Base-by-base conservation (phyloP, 139 green algal species). In the Chlorella sp. region DNA sequence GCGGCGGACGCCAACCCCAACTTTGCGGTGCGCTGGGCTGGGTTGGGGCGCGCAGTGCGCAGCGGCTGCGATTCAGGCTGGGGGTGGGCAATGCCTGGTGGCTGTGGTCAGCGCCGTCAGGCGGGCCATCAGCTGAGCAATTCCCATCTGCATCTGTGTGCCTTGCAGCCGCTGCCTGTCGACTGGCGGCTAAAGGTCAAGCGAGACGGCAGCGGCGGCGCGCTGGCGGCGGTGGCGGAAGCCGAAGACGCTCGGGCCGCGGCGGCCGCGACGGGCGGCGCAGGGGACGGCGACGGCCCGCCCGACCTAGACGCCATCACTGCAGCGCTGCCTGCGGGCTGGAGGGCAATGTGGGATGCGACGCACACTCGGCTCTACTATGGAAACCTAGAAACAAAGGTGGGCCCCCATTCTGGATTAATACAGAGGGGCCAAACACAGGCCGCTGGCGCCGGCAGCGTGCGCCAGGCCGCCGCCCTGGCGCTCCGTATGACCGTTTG, bases 261-360 rank as follows among this genome's bases (percentile, higher is more conserved):
- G 31, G 33, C 66, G 27, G 60, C 36, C 6, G 64, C 21, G 3
- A 50, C 60, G 35, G 67, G 29, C 19, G 56, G 51, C n/a, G 67
- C 55, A 15, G 67, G 46, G 36, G 63, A 35, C 23, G 67, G 45
- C 64, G 61, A 35, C 23, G 67, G 45, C 64, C 60, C 76, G 63
- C 88, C 88, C 1, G 85, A 93, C 61, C 73, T 94, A 40, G 89
- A 86, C 3, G 74, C 83, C 0, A 45, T 94, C 27, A 87, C 83
- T 9, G 64, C 61, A 9, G 89, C 86, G 2, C 83, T 95, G 53
- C 87, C 87, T 0, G 0, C 43, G 0, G 88, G 86, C 25, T 95
- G 90, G 90, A 58, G 70, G 23, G 86, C 89, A 7, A 88, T 91
- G 83, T 90, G 79, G 83, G 89, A 95, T 56, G 84, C 87, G 62